Conservation (phyloP, 192 early-diverging fungal species). For the Coemansia sp. region DNA sequence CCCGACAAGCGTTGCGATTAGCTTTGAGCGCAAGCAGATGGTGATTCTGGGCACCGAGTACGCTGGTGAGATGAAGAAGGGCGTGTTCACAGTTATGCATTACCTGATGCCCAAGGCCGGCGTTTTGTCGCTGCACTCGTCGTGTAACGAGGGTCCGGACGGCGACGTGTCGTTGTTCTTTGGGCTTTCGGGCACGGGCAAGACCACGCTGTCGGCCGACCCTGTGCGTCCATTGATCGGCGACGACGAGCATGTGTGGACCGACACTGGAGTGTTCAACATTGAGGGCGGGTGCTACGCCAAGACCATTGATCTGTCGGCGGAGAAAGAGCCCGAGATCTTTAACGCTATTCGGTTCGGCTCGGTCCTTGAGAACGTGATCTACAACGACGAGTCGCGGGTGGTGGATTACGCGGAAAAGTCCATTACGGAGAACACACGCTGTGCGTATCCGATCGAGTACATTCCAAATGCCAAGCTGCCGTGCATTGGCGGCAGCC, state of each 20-base stretch:
- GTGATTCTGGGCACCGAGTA: slow-evolving; percentile 98
- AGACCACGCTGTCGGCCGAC: slow-evolving; percentile 96
- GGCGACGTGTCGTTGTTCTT: slow-evolving; percentile 98
- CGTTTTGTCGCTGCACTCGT: slow-evolving; percentile 65
- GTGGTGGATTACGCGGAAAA: slow-evolving; percentile 80
- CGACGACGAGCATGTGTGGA: slow-evolving; percentile 99
- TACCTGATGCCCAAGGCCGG: slow-evolving; percentile 93
- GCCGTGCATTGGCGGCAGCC: slow-evolving; percentile 88
- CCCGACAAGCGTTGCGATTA: slow-evolving; percentile 86
- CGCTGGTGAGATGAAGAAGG: slow-evolving; percentile 99
- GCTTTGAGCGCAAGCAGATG: slow-evolving; percentile 94
- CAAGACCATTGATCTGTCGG: slow-evolving; percentile 92
- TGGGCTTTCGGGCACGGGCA: slow-evolving; percentile 96
- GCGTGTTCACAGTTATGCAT: slow-evolving; percentile 98
- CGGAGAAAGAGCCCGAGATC: slow-evolving; percentile 98
- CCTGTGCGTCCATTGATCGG: slow-evolving; percentile 91
- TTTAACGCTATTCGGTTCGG: slow-evolving; percentile 94
- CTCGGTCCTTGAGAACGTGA: slow-evolving; percentile 91
- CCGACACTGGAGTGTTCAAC: slow-evolving; percentile 96
- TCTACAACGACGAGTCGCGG: slow-evolving; percentile 72
- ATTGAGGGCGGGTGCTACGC: slow-evolving; percentile 99
- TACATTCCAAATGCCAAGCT: slow-evolving; percentile 92
- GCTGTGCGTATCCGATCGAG: slow-evolving; percentile 95
- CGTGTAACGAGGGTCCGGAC: slow-evolving; percentile 86
- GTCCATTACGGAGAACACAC: slow-evolving; percentile 91